Evolutionary conservation across 495 filamentous ascomycete genomes (phyloP).

Genomic region (Talaromyces ruber): DNA sequence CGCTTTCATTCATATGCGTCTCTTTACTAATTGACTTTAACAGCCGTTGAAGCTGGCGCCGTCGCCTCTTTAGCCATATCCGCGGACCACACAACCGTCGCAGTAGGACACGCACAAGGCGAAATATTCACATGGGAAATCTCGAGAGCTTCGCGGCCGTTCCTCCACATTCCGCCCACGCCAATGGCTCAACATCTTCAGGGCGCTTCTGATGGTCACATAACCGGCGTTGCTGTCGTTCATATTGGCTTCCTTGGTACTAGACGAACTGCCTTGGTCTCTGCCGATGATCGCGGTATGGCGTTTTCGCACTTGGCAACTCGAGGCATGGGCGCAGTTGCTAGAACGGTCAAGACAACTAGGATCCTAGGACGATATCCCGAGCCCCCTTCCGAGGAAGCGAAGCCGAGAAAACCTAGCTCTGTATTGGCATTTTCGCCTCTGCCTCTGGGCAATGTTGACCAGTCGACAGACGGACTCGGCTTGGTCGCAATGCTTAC

Average conservation of each 20-base stretch:
- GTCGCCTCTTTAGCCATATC: slow-evolving; percentile 85
- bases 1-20: not conserved
- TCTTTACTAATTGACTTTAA: slow-evolving; percentile 6
- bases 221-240: slow-evolving; percentile 64
- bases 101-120: slow-evolving; percentile 80
- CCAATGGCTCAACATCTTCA: slow-evolving; percentile 52
- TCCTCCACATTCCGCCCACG: slow-evolving; percentile 78
- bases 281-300: slow-evolving; percentile 94
- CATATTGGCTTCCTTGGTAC: slow-evolving; percentile 95
- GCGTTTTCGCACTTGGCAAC: slow-evolving; percentile 96
- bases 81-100: slow-evolving; percentile 86
- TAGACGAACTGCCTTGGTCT: slow-evolving; percentile 90
- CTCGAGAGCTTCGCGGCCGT: slow-evolving; percentile 67
- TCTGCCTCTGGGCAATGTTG: slow-evolving; percentile 84
- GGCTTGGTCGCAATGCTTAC: slow-evolving; percentile 94
- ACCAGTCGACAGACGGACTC: slow-evolving; percentile 77
- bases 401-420: slow-evolving; percentile 77
- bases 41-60: slow-evolving; percentile 84
- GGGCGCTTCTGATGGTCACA: slow-evolving; percentile 61
- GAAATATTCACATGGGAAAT: slow-evolving; percentile 98
- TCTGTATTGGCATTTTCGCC: slow-evolving; percentile 89
- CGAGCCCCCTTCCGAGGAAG: slow-evolving; percentile 41
- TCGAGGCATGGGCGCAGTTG: slow-evolving; percentile 77
- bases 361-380: slow-evolving; percentile 91
- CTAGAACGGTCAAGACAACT: slow-evolving; percentile 77